phyloP scores from a whole-genome alignment of 2,329 filamentous ascomycete genomes.

The Cordyceps cicadae region DNA sequence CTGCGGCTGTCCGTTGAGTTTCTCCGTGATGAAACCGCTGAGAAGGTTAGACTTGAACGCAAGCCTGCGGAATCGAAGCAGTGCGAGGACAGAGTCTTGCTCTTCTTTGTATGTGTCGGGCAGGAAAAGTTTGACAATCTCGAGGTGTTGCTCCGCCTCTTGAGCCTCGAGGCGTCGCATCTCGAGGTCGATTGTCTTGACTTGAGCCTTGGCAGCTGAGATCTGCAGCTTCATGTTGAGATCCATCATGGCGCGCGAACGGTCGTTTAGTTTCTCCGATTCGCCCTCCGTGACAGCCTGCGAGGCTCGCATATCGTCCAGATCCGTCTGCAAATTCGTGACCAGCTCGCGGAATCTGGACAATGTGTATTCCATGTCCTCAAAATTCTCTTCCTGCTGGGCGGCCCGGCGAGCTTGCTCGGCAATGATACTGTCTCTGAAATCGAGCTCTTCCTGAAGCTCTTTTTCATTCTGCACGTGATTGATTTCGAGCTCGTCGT shows the following conservation, averaged over 20 bases:
- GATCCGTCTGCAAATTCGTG: conserved; percentile 71
- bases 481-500: conserved; percentile 88
- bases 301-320: conserved; percentile 87
- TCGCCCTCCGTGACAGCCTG: conserved; percentile 89
- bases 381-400: conserved; percentile 70
- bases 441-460: conserved; percentile 86
- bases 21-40: conserved; percentile 70
- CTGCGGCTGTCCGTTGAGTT: conserved; percentile 59
- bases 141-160: conserved; percentile 78
- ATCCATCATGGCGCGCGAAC: conserved; percentile 92
- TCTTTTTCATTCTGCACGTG: conserved; percentile 91
- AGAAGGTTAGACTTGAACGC: conserved; percentile 80
- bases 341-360: conserved; percentile 85
- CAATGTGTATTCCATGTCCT: conserved; percentile 85
- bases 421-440: conserved; percentile 74
- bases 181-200: conserved; percentile 90
- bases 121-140: conserved; percentile 81
- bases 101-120: conserved; percentile 76
- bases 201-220: conserved; percentile 82
- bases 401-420: conserved; percentile 67
- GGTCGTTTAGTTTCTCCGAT: conserved; percentile 79
- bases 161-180: conserved; percentile 78
- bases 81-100: conserved; percentile 75
- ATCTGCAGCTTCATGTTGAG: conserved; percentile 89
- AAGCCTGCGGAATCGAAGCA: conserved; percentile 80